These are phyloP conservation scores for Vanilla planifolia DNA, from an alignment of 106 monocot species.

Conservation along the genomic window DNA sequence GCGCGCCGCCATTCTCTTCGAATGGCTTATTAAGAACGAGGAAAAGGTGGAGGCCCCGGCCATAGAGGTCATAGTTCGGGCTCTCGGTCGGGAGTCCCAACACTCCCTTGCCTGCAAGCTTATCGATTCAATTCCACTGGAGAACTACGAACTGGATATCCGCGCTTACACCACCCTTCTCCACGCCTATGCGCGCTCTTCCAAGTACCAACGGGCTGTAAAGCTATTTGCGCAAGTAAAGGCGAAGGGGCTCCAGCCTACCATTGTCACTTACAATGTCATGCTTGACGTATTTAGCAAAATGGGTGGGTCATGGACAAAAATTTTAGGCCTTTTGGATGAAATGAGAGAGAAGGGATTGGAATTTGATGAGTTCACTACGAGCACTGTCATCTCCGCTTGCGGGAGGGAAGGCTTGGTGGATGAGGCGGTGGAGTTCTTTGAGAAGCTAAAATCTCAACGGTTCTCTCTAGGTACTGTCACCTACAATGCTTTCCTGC, in stretches of 20 bases:
- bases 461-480: conserved; percentile 65
- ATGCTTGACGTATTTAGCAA: conserved; percentile 72
- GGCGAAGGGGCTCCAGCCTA: conserved; percentile 46
- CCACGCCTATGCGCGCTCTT: conserved; percentile 39
- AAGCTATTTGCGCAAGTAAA: conserved; percentile 53
- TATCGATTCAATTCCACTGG: conserved; percentile 47
- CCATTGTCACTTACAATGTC: conserved; percentile 86
- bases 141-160: conserved; percentile 45
- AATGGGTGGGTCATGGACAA: conserved; percentile 60
- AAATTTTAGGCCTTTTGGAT: conserved; percentile 50
- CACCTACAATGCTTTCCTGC: conserved; percentile 71
- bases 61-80: conserved; percentile 46
- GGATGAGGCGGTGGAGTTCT: conserved; percentile 66
- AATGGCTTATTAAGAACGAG: conserved; percentile 34
- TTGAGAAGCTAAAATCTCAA: conserved; percentile 34
- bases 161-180: conserved; percentile 82
- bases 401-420: conserved; percentile 77
- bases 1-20: conserved; percentile 45
- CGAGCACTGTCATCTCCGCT: conserved; percentile 78
- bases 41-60: conserved; percentile 37
- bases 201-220: conserved; percentile 38
- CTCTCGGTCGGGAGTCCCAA: conserved; percentile 49
- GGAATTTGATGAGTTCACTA: conserved; percentile 82
- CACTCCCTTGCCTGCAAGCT: conserved; percentile 50
- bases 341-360: conserved; percentile 52